Evolutionary conservation across 108 stramenopile genomes (phyloP).

Genomic region (Tribonema minus): DNA sequence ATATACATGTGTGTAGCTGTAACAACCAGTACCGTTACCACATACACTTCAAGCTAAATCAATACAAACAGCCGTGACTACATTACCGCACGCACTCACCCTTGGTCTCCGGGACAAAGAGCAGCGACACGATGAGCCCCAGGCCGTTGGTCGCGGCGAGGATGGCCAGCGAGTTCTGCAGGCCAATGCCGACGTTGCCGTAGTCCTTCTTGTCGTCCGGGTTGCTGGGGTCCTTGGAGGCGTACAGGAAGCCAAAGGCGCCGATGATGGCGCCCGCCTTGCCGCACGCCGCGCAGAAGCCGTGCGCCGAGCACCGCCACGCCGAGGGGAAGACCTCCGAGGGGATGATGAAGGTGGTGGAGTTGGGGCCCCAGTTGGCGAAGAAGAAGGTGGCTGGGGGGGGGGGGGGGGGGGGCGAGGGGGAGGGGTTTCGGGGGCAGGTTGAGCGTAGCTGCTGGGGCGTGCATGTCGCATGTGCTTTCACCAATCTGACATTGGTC

Average conservation of each 20-base stretch:
- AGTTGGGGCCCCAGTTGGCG: constrained; percentile 60
- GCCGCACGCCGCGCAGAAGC: constrained; percentile 61
- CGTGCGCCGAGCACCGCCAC: constrained; percentile 54
- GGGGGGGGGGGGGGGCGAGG: no score
- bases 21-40: no score
- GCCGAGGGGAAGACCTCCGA: constrained; percentile 58
- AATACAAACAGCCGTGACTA: no score
- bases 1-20: no score
- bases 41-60: no score
- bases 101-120: not conserved
- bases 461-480: no score
- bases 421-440: no score
- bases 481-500: no score
- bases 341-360: constrained; percentile 65
- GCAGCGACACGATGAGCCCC: not conserved
- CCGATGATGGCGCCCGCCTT: constrained; percentile 17
- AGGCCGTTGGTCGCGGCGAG: not conserved
- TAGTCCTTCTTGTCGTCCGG: not conserved
- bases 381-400: constrained; percentile 65
- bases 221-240: not conserved
- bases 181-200: not conserved
- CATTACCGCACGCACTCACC: no score
- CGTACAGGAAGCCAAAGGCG: not conserved
- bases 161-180: not conserved
- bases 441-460: no score